Percentiles rank a stretch among this genome's conserved stretches.
These are phyloP conservation scores for Trametes cubensis DNA, from an alignment of 768 basidiomycete genomes.

Conservation along the genomic window DNA sequence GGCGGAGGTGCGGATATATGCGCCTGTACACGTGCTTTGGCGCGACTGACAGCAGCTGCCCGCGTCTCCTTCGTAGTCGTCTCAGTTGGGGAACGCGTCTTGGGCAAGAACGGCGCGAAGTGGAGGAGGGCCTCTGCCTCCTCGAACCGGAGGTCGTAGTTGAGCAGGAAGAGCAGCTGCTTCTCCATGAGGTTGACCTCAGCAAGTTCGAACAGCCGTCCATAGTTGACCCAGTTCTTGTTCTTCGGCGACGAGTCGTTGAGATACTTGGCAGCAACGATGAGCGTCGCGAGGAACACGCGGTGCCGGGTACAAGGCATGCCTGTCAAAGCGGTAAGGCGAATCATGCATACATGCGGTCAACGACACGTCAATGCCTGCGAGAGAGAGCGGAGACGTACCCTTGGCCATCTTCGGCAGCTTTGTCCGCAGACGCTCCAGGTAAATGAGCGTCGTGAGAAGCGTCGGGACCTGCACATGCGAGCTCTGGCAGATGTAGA, in stretches of 20 bases:
- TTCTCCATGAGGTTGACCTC: conserved; percentile 98
- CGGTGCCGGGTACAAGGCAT: conserved; percentile 93
- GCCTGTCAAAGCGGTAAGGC: conserved; percentile 41
- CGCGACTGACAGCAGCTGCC: conserved; percentile 56
- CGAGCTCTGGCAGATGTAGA: conserved; percentile 73
- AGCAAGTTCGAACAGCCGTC: conserved; percentile 68
- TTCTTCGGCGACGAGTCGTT: conserved; percentile 98
- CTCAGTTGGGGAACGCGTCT: conserved; percentile 7
- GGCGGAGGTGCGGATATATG: conserved; percentile 46
- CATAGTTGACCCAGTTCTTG: conserved; percentile 86
- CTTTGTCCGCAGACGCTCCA: conserved; percentile 81
- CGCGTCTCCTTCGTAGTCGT: conserved; percentile 48
- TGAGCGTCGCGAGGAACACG: conserved; percentile 93
- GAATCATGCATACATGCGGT: conserved; percentile 2
- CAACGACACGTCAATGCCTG: too few relatives aligned
- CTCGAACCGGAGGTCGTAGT: conserved; percentile 89
- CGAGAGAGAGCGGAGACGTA: conserved; percentile 38
- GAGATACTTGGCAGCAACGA: conserved; percentile 95
- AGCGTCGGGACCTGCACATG: conserved; percentile 92
- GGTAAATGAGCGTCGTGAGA: conserved; percentile 87
- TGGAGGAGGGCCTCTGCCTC: conserved; percentile 71
- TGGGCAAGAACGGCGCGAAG: conserved; percentile 70
- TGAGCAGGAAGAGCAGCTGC: conserved; percentile 89
- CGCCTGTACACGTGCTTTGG: conserved; percentile 57
- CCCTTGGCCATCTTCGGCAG: conserved; percentile 86